phyloP scores from a whole-genome alignment of 2,329 filamentous ascomycete genomes.

The Eurotiales sp. region DNA sequence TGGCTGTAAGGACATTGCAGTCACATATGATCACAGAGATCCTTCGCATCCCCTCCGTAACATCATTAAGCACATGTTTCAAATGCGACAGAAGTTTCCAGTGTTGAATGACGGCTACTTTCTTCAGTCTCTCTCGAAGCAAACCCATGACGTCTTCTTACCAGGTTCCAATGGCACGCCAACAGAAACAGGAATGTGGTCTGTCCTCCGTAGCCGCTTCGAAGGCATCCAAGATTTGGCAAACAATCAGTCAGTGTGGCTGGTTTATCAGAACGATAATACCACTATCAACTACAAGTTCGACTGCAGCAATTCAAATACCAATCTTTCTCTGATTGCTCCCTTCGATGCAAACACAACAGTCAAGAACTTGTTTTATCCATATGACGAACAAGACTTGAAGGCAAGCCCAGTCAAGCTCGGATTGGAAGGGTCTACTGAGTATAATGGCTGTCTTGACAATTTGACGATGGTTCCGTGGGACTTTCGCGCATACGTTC shows the following conservation, averaged over 20 bases:
- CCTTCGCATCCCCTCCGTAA: conserved; percentile 59
- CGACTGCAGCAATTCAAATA: conserved; percentile 51
- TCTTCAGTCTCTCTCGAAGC: conserved; percentile 54
- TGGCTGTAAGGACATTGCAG: conserved; percentile 56
- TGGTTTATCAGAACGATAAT: conserved; percentile 46
- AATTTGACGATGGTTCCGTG: conserved; percentile 52
- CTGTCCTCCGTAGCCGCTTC: conserved; percentile 51
- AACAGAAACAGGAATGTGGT: conserved; percentile 60
- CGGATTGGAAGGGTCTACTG: conserved; percentile 45
- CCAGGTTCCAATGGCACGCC: conserved; percentile 51
- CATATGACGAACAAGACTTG: conserved; percentile 42
- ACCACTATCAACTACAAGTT: conserved; percentile 53
- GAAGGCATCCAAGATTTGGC: conserved; percentile 51
- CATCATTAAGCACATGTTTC: conserved; percentile 59
- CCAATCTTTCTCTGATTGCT: conserved; percentile 45
- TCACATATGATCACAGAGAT: conserved; percentile 60
- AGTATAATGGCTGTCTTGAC: conserved; percentile 54
- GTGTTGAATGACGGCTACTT: conserved; percentile 59
- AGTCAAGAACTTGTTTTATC: conserved; percentile 60
- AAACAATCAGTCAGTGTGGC: conserved; percentile 46
- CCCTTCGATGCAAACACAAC: conserved; percentile 53
- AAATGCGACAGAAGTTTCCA: conserved; percentile 55
- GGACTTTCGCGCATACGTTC: conserved; percentile 60
- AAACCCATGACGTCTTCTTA: conserved; percentile 49
- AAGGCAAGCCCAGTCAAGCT: conserved; percentile 44